Evolutionary conservation across 2,329 filamentous ascomycete genomes (phyloP).

Genomic region (Aureobasidium sp.): DNA sequence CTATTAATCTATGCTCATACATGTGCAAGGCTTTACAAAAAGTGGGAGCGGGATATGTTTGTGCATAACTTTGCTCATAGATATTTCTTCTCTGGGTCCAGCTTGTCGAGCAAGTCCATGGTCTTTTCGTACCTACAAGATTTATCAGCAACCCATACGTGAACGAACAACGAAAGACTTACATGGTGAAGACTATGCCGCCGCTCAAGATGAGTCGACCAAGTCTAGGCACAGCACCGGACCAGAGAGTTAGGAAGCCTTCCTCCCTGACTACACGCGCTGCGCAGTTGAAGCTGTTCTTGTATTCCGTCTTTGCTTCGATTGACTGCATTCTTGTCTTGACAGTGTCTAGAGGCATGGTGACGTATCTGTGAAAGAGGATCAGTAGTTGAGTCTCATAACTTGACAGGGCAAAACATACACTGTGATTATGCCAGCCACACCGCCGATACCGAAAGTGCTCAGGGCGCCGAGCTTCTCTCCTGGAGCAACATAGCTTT

Average conservation of each 20-base stretch:
- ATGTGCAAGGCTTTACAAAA: not conserved
- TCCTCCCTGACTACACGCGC: slow-evolving; percentile 80
- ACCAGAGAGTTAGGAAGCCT: slow-evolving; percentile 87
- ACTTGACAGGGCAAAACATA: slow-evolving; percentile 42
- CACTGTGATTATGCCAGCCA: slow-evolving; percentile 87
- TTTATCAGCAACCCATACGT: slow-evolving; percentile 19
- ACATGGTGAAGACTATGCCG: slow-evolving; percentile 95
- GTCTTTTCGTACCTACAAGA: slow-evolving; percentile 75
- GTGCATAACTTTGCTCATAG: slow-evolving; percentile 37
- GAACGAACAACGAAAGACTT: slow-evolving; percentile 25
- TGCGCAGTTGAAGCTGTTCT: slow-evolving; percentile 80
- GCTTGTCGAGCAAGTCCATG: slow-evolving; percentile 72
- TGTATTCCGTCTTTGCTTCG: slow-evolving; percentile 72
- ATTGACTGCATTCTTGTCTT: slow-evolving; percentile 98
- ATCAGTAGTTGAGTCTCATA: not conserved
- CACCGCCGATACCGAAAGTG: slow-evolving; percentile 84
- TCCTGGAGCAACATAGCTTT: slow-evolving; percentile 86
- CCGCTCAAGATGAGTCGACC: slow-evolving; percentile 83
- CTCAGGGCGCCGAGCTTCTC: slow-evolving; percentile 85
- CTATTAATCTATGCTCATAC: not conserved
- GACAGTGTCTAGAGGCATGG: slow-evolving; percentile 77
- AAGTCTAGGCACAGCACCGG: slow-evolving; percentile 78
- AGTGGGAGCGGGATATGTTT: not conserved
- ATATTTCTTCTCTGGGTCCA: slow-evolving; percentile 80
- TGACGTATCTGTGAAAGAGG: slow-evolving; percentile 29